Base-by-base conservation (phyloP, 2,329 filamentous ascomycete species). In the Aspergillus sp. region DNA sequence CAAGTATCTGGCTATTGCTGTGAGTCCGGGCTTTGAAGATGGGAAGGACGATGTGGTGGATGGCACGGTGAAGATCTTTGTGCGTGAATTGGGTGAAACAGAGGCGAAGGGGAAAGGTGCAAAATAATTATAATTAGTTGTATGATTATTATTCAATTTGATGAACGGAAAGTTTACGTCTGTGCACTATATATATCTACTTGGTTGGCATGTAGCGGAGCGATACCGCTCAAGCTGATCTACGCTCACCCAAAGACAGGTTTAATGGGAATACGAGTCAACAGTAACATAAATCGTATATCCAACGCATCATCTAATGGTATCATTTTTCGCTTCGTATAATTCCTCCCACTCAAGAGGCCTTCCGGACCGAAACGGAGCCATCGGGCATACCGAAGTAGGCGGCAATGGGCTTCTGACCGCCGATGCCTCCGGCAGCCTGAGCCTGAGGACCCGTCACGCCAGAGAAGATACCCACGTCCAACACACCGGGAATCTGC, bases 371-470 rank as follows among this genome's bases (percentile, higher is more conserved):
- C 63, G 85, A 75, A 13, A 89, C 86, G 10, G 77, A 79, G 3
- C 89, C 89, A 65, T 90, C 88, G 42, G 87, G 82, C 84, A 94
- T 89, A 33, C 94, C 94, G 73, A 97, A 99, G 76, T 97, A 99
- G 20, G 90, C 92, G 24, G 91, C 91, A 11, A 96, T 82, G 0
- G 94, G 94, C 75, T 93, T 95, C 76, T 96, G 90, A 1, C 89
- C 91, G 45, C 88, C 87, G 45, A 84, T 74, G 49, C 80, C 77
- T 58, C 84, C 79, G 53, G 80, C 77, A 50, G 80, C 76, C 40
- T 81, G 82, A 54, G 84, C 82, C 69, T 95, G 79, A 14, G 83
- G 76, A 0, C 93, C 93, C 54, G 93, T 92, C 64, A 85, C 68
- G 3, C 93, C 93, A 40, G 85, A 83, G 76, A 99, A 99, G 43